These are phyloP conservation scores for Glycine tomentella DNA, from an alignment of 306 rosid species.

Conservation along the genomic window DNA sequence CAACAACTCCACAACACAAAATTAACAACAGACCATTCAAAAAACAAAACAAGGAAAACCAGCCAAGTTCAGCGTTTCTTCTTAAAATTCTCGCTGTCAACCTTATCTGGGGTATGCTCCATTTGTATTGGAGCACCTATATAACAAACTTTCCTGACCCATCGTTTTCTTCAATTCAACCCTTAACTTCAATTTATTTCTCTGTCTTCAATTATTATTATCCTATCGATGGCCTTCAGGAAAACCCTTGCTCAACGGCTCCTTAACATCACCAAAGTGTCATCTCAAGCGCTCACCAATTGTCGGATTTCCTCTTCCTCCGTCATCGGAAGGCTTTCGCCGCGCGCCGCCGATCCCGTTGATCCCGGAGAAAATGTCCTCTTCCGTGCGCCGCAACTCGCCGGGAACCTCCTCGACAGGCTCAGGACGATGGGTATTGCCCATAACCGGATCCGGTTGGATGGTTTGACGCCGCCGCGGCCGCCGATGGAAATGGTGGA, in stretches of 20 bases:
- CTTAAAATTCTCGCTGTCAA: slow-evolving; percentile 9
- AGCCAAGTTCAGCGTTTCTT: neutral
- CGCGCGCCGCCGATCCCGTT: slow-evolving; percentile 17
- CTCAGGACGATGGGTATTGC: slow-evolving; percentile 62
- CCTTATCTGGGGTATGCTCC: slow-evolving; percentile 40
- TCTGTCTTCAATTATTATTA: neutral
- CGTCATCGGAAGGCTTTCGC: slow-evolving; percentile 44
- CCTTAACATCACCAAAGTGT: slow-evolving; percentile 56
- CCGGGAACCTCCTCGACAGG: slow-evolving; percentile 55
- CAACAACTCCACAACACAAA: too few relatives aligned
- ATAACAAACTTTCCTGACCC: slow-evolving; percentile 21
- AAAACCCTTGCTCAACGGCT: slow-evolving; percentile 72
- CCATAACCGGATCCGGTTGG: slow-evolving; percentile 62
- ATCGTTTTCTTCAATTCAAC: neutral
- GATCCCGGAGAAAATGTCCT: slow-evolving; percentile 70
- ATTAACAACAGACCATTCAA: neutral
- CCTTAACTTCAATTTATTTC: neutral
- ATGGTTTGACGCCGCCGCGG: slow-evolving; percentile 61
- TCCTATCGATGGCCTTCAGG: slow-evolving; percentile 67
- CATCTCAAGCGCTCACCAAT: slow-evolving; percentile 65
- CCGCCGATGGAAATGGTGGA: neutral
- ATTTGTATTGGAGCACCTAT: slow-evolving; percentile 49
- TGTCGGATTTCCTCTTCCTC: slow-evolving; percentile 79
- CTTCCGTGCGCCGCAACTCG: slow-evolving; percentile 43
- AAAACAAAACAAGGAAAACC: neutral